phyloP scores from a whole-genome alignment of 148 eudicot species.

The Simmondsia chinensis region DNA sequence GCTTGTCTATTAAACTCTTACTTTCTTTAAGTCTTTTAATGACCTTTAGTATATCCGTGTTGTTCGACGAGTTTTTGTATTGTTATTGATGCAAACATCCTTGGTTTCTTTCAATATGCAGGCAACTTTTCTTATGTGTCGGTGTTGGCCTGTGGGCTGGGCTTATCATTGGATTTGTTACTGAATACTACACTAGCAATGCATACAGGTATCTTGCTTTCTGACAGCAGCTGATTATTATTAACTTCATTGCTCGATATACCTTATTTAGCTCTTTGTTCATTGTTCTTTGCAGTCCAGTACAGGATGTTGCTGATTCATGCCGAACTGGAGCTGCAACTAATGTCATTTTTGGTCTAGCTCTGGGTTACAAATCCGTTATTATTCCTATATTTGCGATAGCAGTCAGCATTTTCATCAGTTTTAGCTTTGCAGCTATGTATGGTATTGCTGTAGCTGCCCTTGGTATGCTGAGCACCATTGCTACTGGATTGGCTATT shows the following conservation, averaged over 20 bases:
- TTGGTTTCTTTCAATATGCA: slow-evolving; percentile 20
- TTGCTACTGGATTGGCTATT: slow-evolving; percentile 87
- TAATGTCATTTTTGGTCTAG: slow-evolving; percentile 82
- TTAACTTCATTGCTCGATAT: no score
- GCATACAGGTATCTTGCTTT: slow-evolving; percentile 63
- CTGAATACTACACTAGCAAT: slow-evolving; percentile 86
- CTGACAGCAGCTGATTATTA: neutral
- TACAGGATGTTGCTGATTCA: slow-evolving; percentile 93
- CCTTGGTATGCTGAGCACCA: slow-evolving; percentile 90
- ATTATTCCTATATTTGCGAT: slow-evolving; percentile 88
- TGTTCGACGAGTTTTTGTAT: neutral
- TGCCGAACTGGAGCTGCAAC: slow-evolving; percentile 97
- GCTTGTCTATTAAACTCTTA: neutral
- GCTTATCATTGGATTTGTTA: slow-evolving; percentile 83
- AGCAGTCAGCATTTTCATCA: slow-evolving; percentile 69
- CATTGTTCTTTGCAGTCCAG: slow-evolving; percentile 48
- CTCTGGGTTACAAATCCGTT: slow-evolving; percentile 85
- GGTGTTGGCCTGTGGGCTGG: slow-evolving; percentile 95
- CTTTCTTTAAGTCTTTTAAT: no score
- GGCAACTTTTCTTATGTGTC: slow-evolving; percentile 84
- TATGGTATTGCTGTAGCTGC: slow-evolving; percentile 91
- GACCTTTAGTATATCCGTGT: no score
- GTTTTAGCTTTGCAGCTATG: slow-evolving; percentile 89
- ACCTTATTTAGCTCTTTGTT: slow-evolving; percentile 7
- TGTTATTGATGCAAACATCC: neutral